phyloP scores from a whole-genome alignment of 2,329 filamentous ascomycete genomes.

The Davidsoniella eucalypti region DNA sequence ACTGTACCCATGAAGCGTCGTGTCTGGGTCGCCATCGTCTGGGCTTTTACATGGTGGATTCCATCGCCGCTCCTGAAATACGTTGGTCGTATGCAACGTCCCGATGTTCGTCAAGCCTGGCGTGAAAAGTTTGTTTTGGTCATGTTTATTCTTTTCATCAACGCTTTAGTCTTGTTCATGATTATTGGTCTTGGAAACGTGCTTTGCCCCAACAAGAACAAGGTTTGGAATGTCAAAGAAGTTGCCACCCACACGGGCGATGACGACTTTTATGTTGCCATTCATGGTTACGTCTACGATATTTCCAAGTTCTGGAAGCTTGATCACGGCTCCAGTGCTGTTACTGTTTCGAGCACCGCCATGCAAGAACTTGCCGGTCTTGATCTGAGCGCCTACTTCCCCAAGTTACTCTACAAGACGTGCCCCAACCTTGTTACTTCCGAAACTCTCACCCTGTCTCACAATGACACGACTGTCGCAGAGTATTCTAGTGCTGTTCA shows the following conservation, averaged over 20 bases:
- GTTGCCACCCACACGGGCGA: slow-evolving; percentile 53
- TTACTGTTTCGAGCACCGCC: slow-evolving; percentile 38
- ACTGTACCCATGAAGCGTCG: slow-evolving; percentile 47
- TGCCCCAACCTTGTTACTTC: slow-evolving; percentile 58
- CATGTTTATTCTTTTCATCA: slow-evolving; percentile 64
- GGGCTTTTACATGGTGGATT: slow-evolving; percentile 85
- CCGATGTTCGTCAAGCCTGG: slow-evolving; percentile 94
- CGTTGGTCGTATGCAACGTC: slow-evolving; percentile 88
- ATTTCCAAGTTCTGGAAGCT: slow-evolving; percentile 73
- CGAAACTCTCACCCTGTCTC: slow-evolving; percentile 36
- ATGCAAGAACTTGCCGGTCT: slow-evolving; percentile 70
- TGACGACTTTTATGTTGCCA: slow-evolving; percentile 71
- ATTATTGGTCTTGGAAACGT: slow-evolving; percentile 74
- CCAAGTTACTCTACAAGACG: slow-evolving; percentile 55
- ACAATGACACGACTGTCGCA: slow-evolving; percentile 43
- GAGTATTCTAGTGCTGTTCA: slow-evolving; percentile 44
- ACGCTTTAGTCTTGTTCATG: slow-evolving; percentile 74
- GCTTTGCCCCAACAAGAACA: slow-evolving; percentile 80
- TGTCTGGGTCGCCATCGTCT: slow-evolving; percentile 67
- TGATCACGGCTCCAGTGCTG: slow-evolving; percentile 62
- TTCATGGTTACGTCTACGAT: slow-evolving; percentile 82
- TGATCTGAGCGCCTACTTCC: slow-evolving; percentile 74
- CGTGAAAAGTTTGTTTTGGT: slow-evolving; percentile 82
- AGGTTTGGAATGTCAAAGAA: slow-evolving; percentile 64
- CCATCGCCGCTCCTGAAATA: slow-evolving; percentile 69